Percentiles rank a stretch among this genome's conserved stretches.
phyloP scores from a whole-genome alignment of 495 filamentous ascomycete species.

The Acidomyces sp. region DNA sequence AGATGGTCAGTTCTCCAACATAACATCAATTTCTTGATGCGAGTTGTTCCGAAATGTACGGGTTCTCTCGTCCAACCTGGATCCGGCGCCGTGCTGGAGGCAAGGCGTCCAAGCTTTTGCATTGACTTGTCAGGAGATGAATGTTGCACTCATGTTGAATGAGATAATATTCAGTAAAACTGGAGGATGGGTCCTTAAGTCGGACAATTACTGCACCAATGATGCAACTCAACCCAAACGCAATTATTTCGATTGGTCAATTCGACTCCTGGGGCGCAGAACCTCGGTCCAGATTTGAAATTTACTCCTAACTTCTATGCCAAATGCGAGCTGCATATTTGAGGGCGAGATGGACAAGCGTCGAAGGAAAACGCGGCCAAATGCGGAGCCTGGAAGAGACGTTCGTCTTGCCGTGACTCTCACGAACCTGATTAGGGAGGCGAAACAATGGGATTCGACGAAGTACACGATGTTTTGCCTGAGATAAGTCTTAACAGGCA shows the following conservation, averaged over 20 bases:
- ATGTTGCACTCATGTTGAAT: slow-evolving; percentile 92
- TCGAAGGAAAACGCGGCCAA: slow-evolving; percentile 35
- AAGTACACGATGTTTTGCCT: slow-evolving; percentile 53
- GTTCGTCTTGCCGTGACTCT: slow-evolving; percentile 48
- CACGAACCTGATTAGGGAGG: slow-evolving; percentile 56
- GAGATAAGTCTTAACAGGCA: slow-evolving; percentile 70
- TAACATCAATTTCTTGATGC: slow-evolving; percentile 75
- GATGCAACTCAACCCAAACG: slow-evolving; percentile 24
- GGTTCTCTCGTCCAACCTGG: slow-evolving; percentile 71
- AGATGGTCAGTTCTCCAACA: slow-evolving; percentile 57
- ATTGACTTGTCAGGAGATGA: slow-evolving; percentile 85
- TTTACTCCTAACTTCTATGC: slow-evolving; percentile 63
- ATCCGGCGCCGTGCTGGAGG: slow-evolving; percentile 73
- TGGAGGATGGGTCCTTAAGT: slow-evolving; percentile 75
- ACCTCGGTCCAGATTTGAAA: slow-evolving; percentile 42
- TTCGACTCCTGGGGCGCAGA: slow-evolving; percentile 44
- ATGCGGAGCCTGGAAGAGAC: slow-evolving; percentile 55
- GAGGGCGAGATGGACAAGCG: slow-evolving; percentile 36
- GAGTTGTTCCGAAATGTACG: slow-evolving; percentile 73
- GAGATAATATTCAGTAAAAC: slow-evolving; percentile 79
- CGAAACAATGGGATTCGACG: slow-evolving; percentile 49
- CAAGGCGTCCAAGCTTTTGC: slow-evolving; percentile 86
- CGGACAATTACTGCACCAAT: slow-evolving; percentile 48
- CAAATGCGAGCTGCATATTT: slow-evolving; percentile 70
- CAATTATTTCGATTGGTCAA: slow-evolving; percentile 39